Evolutionary conservation across 1,284 basidiomycete genomes (phyloP).

Genomic region (Kwoniella shivajii): DNA sequence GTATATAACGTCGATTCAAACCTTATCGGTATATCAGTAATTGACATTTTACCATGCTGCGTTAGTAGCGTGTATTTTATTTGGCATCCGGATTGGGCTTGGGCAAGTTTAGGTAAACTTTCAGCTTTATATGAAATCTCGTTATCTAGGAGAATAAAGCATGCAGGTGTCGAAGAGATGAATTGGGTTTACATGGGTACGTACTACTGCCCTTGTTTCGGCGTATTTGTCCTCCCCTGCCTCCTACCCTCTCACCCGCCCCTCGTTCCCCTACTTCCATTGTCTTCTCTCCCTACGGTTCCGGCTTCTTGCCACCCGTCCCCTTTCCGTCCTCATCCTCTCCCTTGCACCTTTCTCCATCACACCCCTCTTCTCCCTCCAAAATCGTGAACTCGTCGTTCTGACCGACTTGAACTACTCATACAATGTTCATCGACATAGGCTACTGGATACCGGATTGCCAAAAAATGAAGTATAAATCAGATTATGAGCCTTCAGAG

Average conservation of each 20-base stretch:
- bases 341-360: too few species aligned
- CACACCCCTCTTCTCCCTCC: too few species aligned
- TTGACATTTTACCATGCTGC: constrained; percentile 87
- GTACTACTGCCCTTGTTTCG: too few species aligned
- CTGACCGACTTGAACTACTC: background rate
- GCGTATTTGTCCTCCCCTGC: too few species aligned
- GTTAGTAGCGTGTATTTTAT: constrained; percentile 96
- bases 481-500: constrained; percentile 83
- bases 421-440: constrained; percentile 45
- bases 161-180: constrained; percentile 67
- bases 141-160: constrained; percentile 70
- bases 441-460: constrained; percentile 92
- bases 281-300: background rate
- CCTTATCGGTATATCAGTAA: constrained; percentile 82
- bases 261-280: too few species aligned
- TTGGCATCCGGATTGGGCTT: constrained; percentile 78
- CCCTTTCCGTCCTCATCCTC: too few species aligned
- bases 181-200: constrained; percentile 80
- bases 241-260: too few species aligned
- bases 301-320: too few species aligned
- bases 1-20: constrained; percentile 77
- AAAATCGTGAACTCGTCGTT: too few species aligned
- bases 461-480: constrained; percentile 96
- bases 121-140: constrained; percentile 78
- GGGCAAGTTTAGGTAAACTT: constrained; percentile 75